Evolutionary conservation across 2,329 filamentous ascomycete species (phyloP).

Genomic region (Cordyceps cicadae): DNA sequence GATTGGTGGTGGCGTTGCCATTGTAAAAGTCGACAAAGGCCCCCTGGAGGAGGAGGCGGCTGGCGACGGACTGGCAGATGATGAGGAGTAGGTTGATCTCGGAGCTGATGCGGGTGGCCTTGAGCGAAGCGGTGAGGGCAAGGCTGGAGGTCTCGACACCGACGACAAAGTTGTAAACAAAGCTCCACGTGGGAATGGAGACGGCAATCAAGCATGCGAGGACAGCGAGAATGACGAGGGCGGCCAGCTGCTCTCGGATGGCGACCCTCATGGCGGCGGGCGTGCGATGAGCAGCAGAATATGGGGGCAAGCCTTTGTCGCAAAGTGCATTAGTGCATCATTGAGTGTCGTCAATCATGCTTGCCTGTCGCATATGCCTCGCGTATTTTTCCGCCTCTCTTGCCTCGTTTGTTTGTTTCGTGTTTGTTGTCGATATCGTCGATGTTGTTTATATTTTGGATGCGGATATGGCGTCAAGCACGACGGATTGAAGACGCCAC

Average conservation of each 20-base stretch:
- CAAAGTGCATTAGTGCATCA: neutral
- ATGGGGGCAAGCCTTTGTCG: neutral
- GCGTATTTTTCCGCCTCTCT: too few species aligned
- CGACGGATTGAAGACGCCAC: neutral
- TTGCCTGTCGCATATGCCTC: neutral
- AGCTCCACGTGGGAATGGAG: slow-evolving; percentile 67
- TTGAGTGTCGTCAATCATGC: neutral
- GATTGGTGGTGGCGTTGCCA: slow-evolving; percentile 43
- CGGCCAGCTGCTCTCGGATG: slow-evolving; percentile 78
- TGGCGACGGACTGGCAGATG: slow-evolving; percentile 63
- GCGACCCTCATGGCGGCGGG: slow-evolving; percentile 63
- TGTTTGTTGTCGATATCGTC: too few species aligned
- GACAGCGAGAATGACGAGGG: slow-evolving; percentile 68
- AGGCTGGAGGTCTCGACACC: slow-evolving; percentile 53
- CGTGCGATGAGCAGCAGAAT: slow-evolving; percentile 9
- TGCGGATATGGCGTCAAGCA: neutral
- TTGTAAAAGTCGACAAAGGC: slow-evolving; percentile 44
- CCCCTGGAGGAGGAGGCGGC: slow-evolving; percentile 52
- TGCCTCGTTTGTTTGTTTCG: too few species aligned
- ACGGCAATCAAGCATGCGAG: slow-evolving; percentile 69
- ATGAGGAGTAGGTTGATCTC: slow-evolving; percentile 74
- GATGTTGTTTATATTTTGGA: neutral
- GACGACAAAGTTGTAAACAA: slow-evolving; percentile 46
- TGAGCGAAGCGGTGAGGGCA: slow-evolving; percentile 73
- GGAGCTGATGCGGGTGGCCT: slow-evolving; percentile 71